A percentile compares a stretch with the other conserved stretches of the same genome.
These are phyloP conservation scores for Saposhnikovia divaricata DNA, from an alignment of 129 eudicot genomes.

Conservation along the genomic window DNA sequence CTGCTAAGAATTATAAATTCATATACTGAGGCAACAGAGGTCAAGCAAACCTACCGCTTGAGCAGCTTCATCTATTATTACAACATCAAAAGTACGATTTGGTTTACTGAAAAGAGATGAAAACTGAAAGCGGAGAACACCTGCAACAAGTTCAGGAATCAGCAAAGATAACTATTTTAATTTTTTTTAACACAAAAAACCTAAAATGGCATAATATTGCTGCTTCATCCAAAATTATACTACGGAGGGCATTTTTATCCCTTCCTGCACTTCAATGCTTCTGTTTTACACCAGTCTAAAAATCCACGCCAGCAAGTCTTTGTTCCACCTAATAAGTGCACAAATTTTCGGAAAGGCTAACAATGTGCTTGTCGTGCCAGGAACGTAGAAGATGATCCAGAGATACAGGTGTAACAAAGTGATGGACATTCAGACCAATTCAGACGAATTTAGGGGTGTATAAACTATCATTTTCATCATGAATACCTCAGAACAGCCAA, in stretches of 20 bases:
- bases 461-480: conserved; percentile 76
- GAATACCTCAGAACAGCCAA: conserved; percentile 63
- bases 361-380: too few species aligned
- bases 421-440: conserved; percentile 87
- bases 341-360: neutral
- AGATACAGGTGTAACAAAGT: conserved; percentile 79
- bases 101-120: conserved; percentile 44
- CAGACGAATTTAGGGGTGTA: conserved; percentile 88
- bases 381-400: conserved; percentile 83
- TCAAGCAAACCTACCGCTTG: conserved; percentile 72
- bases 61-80: conserved; percentile 98
- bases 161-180: conserved; percentile 4
- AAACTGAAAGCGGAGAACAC: conserved; percentile 89
- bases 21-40: neutral
- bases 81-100: conserved; percentile 73
- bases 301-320: conserved; percentile 73
- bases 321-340: conserved; percentile 63
- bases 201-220: conserved; percentile 62
- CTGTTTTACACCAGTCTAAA: conserved; percentile 72
- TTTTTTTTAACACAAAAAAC: neutral
- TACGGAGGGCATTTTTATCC: conserved; percentile 75
- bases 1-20: neutral
- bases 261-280: conserved; percentile 65
- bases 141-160: conserved; percentile 27
- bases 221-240: conserved; percentile 87